Base-by-base conservation (phyloP, 202 grass and related monocot species). In the Panicum hallii region DNA sequence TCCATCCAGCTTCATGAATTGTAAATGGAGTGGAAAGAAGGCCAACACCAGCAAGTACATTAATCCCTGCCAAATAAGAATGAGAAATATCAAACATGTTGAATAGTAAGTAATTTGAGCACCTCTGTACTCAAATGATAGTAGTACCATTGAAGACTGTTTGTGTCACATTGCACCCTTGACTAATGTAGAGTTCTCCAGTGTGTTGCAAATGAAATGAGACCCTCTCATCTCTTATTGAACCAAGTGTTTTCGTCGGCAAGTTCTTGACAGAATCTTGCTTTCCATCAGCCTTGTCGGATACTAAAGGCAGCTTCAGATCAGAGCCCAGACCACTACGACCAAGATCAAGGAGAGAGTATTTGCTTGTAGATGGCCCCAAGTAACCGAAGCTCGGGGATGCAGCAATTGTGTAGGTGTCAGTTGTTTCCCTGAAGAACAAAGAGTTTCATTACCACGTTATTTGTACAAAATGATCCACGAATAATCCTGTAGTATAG, bases 131-230 rank as follows among this genome's bases (percentile, higher is more conserved):
- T 67, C 46, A 20, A 76, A 64, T 26, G 14, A 63, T 66, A 56
- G 76, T 90, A 97, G 81, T 91, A 98, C 95, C 93, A 73, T 95
- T 98, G 82, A 98, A 98, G 83, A 98, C 93, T 62, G 96, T 94
- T 57, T 98, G 96, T 64, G 93, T 95, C 11, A 98, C 84, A 72
- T 73, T 95, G 77, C 95, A 98, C 38, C 95, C 91, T 84, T 90
- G 95, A 64, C 75, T 79, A 9, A 86, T 88, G 57, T 86, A 89
- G 23, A 83, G 56, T 90, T 98, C 95, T 63, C 68, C 90, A 55
- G 83, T 86, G 64, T 88, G 84, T 40, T 94, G 88, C 50, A 70
- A 14, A 79, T 74, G 93, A 71, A 92, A 85, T 1, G 93, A 92
- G 71, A 83, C 74, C 36, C 82, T 89, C 20, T 91, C 88, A 41